Conservation (phyloP, 441 rosid genomes). For the Erodium moschatum region DNA sequence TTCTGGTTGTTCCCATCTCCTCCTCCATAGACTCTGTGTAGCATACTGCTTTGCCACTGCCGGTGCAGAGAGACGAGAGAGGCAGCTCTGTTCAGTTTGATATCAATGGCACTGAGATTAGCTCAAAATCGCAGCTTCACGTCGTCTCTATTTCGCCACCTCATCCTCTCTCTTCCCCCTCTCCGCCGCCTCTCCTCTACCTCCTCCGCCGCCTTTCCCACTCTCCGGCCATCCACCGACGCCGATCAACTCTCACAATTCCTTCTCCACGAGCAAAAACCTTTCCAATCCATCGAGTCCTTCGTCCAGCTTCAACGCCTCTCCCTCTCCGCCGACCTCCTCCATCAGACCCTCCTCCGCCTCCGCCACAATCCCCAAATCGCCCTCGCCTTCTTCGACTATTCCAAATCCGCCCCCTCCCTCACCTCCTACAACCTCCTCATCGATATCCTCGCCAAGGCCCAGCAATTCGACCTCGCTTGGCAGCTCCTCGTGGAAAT, state of each 20-base stretch:
- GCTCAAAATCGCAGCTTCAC: neutral
- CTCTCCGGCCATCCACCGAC: constrained; percentile 22
- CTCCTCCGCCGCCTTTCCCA: neutral
- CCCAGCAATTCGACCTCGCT: constrained; percentile 65
- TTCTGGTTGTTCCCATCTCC: too few species aligned
- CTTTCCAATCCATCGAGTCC: constrained; percentile 76
- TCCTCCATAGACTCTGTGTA: too few species aligned
- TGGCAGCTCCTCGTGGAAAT: constrained; percentile 63
- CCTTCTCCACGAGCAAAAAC: constrained; percentile 70
- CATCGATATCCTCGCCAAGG: constrained; percentile 63
- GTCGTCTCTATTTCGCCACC: neutral
- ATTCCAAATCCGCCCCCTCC: constrained; percentile 54
- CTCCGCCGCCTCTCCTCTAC: neutral
- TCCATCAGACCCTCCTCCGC: constrained; percentile 83
- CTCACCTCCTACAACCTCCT: constrained; percentile 54
- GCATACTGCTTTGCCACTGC: neutral
- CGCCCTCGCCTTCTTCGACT: constrained; percentile 68
- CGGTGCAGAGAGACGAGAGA: neutral
- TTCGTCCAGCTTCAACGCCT: constrained; percentile 75
- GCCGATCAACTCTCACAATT: constrained; percentile 63
- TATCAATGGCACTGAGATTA: neutral
- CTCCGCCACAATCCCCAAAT: constrained; percentile 72
- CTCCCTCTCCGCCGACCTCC: constrained; percentile 45
- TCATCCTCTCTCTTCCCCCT: neutral
- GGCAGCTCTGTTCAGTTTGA: neutral